Conservation (phyloP, 768 basidiomycete species). For the Tricholomella constricta region DNA sequence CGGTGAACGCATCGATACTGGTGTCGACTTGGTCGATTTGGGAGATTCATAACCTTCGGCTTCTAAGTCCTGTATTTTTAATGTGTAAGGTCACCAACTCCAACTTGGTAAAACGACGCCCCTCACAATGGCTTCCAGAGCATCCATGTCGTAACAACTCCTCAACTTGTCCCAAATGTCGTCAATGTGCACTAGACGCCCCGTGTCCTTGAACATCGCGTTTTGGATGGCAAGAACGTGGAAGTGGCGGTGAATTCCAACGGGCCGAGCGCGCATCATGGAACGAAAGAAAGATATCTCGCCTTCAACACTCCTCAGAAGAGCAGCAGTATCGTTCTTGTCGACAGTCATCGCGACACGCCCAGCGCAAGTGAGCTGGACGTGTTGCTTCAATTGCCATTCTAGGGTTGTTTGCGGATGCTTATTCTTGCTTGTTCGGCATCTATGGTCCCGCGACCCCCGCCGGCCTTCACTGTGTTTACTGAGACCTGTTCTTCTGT, state of each 20-base stretch:
- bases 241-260: slow-evolving; percentile 83
- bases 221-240: slow-evolving; percentile 76
- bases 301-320: slow-evolving; percentile 75
- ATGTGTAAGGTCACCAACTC: slow-evolving; percentile 17
- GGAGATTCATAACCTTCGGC: slow-evolving; percentile 45
- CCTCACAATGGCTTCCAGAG: slow-evolving; percentile 70
- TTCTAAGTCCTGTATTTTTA: slow-evolving; percentile 40
- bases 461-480: no score
- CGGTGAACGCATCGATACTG: slow-evolving; percentile 61
- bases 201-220: slow-evolving; percentile 72
- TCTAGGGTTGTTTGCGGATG: slow-evolving; percentile 8
- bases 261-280: slow-evolving; percentile 77
- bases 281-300: slow-evolving; percentile 87
- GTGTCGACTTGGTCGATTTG: slow-evolving; percentile 42
- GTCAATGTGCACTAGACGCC: slow-evolving; percentile 55
- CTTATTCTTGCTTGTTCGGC: slow-evolving; percentile 3
- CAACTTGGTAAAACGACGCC: slow-evolving; percentile 5
- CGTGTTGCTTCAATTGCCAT: slow-evolving; percentile 10
- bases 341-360: slow-evolving; percentile 20
- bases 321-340: slow-evolving; percentile 29
- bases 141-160: slow-evolving; percentile 73
- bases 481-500: no score
- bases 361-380: not conserved
- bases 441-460: no score
- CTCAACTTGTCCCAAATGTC: slow-evolving; percentile 77